Evolutionary conservation across 345 rosid species (phyloP), one percentile per base, ranked within the genome.

Genomic region (Stellera chamaejasme): DNA sequence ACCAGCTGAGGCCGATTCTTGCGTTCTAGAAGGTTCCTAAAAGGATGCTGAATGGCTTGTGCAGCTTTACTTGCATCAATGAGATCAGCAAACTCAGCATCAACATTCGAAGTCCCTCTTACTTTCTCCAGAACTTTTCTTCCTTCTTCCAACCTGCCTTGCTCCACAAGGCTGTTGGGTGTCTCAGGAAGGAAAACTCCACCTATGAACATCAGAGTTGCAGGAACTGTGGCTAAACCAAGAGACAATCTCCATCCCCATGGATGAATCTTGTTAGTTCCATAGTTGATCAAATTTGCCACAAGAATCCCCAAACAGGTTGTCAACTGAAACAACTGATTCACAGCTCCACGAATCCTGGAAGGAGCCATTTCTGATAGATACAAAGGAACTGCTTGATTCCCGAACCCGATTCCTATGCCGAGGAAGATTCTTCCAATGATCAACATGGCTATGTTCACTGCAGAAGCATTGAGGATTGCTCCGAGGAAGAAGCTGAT

Each of bases 291-390:
- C 36, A 79, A 54, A 75, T 76, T 75, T 32, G 96, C 98, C 2
- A 92, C 36, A 43, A 92, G 68, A 25, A 92, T 88, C 9, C 96
- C 96, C 7, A 85, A 14, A 57, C 96, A 88, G 25, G 97, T 90
- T 26, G 97, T 82, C 46, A 90, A 72, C 59, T 90, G 97, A 62
- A 90, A 90, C 32, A 87, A 64, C 63, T 87, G 91, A 70, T 90
- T 90, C 45, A 85, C 80, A 0, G 87, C 83, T 64, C 97, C 96
- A 54, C 91, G 71, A 58, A 82, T 60, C 65, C 85, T 87, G 1
- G 96, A 85, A 0, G 98, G 98, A 8, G 98, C 86, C 87, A 88
- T 88, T 72, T 92, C 96, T 1, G 98, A 92, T 2, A 90, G 85
- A 63, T 87, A 90, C 58, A 90, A 54, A 0, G 94, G 96, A 57